phyloP scores from a whole-genome alignment of 2,329 filamentous ascomycete species.

The Penicillium sp. region DNA sequence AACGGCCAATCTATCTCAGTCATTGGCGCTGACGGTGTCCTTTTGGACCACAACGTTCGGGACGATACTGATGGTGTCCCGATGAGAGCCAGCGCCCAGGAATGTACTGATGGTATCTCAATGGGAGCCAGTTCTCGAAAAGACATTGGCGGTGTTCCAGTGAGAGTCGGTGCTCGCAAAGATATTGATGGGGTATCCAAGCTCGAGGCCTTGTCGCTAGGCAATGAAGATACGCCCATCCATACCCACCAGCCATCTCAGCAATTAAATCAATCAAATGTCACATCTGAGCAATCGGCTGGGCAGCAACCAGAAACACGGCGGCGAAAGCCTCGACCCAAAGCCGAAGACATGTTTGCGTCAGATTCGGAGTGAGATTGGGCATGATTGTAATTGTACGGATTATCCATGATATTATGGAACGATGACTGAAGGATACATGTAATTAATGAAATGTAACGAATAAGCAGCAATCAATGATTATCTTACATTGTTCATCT shows the following conservation, averaged over 20 bases:
- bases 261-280: constrained; percentile 5
- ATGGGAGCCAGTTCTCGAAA: constrained; percentile 54
- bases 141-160: constrained; percentile 46
- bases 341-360: constrained; percentile 84
- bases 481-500: not conserved
- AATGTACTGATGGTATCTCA: not conserved
- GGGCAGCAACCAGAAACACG: constrained; percentile 27
- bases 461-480: not conserved
- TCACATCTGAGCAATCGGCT: constrained; percentile 23
- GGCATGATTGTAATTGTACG: constrained; percentile 17
- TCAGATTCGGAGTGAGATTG: constrained; percentile 57
- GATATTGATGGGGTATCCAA: constrained; percentile 40
- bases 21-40: constrained; percentile 45
- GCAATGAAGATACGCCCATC: constrained; percentile 14
- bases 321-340: constrained; percentile 61
- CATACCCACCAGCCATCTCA: constrained; percentile 17
- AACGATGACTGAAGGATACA: constrained; percentile 1
- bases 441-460: constrained; percentile 2
- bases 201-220: constrained; percentile 34
- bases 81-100: not conserved
- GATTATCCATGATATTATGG: not conserved
- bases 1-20: constrained; percentile 38
- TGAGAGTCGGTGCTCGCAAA: constrained; percentile 45
- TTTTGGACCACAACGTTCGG: constrained; percentile 6
- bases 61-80: not conserved